These are phyloP conservation scores for Plasmodium gaboni DNA, from an alignment of 169 alveolate species.

Conservation along the genomic window DNA sequence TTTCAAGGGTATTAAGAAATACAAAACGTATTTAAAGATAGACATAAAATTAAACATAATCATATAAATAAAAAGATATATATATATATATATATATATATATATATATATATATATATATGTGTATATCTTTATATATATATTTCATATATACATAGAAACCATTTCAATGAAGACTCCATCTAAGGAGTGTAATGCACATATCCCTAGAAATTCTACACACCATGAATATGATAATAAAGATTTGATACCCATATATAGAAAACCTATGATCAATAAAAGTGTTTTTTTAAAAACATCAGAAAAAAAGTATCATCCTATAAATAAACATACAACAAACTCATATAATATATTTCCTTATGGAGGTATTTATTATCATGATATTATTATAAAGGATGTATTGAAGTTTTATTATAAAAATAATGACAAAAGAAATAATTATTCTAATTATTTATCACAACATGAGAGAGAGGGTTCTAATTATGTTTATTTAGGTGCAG, in stretches of 20 bases:
- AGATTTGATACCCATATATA: conserved; percentile 22
- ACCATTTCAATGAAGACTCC: background rate
- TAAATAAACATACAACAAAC: conserved; percentile 15
- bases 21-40: no score
- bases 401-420: conserved; percentile 22
- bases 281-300: conserved; percentile 20
- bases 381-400: conserved; percentile 55
- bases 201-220: background rate
- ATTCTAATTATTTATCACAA: background rate
- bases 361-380: conserved; percentile 66
- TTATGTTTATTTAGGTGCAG: conserved; percentile 60
- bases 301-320: background rate
- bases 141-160: background rate
- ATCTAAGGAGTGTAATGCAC: background rate
- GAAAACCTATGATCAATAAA: conserved; percentile 32
- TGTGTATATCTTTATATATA: background rate
- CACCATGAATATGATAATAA: conserved; percentile 51
- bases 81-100: no score
- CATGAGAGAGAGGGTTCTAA: background rate
- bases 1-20: no score
- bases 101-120: background rate
- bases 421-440: background rate
- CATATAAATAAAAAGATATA: no score
- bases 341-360: conserved; percentile 58
- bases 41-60: no score